These are phyloP conservation scores for Fragaria ananassa DNA, from an alignment of 306 rosid genomes.

Conservation along the genomic window DNA sequence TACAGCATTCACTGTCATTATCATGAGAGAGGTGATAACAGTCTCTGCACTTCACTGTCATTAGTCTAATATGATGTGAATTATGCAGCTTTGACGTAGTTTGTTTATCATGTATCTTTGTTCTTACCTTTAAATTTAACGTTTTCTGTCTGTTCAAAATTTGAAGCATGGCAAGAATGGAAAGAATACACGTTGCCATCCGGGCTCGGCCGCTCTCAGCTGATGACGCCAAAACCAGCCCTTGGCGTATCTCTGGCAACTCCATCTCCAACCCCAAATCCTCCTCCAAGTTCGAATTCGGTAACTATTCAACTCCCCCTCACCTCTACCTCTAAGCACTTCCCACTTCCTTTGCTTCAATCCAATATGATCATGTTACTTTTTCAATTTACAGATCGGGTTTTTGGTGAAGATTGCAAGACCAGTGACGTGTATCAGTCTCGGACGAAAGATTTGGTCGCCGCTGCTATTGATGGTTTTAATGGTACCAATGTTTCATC, in stretches of 20 bases:
- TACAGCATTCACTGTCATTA: no score
- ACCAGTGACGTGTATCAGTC: conserved; percentile 64
- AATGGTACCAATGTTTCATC: conserved; percentile 44
- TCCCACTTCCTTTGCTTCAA: background rate
- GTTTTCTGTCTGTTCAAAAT: no score
- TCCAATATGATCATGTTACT: background rate
- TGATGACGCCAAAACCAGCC: conserved; percentile 65
- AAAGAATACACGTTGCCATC: conserved; percentile 75
- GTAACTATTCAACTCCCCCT: conserved; percentile 22
- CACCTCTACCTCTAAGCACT: background rate
- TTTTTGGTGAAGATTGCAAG: conserved; percentile 56
- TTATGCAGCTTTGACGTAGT: no score
- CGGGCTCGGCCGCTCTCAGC: conserved; percentile 75
- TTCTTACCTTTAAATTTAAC: no score
- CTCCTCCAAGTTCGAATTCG: conserved; percentile 72
- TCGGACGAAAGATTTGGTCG: conserved; percentile 69
- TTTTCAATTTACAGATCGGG: conserved; percentile 42
- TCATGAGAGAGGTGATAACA: no score
- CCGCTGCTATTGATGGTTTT: conserved; percentile 83
- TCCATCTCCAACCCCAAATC: conserved; percentile 62
- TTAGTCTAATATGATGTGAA: no score
- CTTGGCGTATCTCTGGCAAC: conserved; percentile 70
- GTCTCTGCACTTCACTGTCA: no score
- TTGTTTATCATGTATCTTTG: no score
- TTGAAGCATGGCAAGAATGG: conserved; percentile 38